Percentiles rank a stretch among this genome's conserved stretches.
Evolutionary conservation across 257 asterid genomes (phyloP).

Genomic region (Thymus quinquecostatus): DNA sequence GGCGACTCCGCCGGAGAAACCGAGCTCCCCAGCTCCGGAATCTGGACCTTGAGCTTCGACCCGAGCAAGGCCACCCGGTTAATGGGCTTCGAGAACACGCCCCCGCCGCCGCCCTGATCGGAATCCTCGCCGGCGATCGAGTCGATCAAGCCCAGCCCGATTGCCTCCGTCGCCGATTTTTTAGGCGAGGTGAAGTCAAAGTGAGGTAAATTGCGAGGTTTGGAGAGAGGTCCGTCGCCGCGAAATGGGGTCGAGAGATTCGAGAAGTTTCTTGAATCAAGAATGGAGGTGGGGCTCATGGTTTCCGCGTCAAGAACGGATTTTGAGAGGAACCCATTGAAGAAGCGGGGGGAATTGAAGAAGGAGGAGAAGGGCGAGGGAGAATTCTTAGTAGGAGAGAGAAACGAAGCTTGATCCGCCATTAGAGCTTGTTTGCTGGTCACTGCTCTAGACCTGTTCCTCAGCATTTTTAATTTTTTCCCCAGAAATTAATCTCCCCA

Average conservation of each 20-base stretch:
- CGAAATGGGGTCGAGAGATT: constrained; percentile 56
- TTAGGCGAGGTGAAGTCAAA: constrained; percentile 32
- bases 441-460: constrained; percentile 79
- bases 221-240: constrained; percentile 36
- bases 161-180: constrained; percentile 47
- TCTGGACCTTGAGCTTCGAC: constrained; percentile 77
- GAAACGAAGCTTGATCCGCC: constrained; percentile 50
- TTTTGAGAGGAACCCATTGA: constrained; percentile 60
- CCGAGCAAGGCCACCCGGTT: constrained; percentile 67
- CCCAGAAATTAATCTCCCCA: too few relatives aligned
- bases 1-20: constrained; percentile 53
- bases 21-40: constrained; percentile 40
- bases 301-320: constrained; percentile 41
- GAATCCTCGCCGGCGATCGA: constrained; percentile 42
- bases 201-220: constrained; percentile 1
- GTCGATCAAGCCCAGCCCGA: constrained; percentile 80
- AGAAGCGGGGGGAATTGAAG: constrained; percentile 67
- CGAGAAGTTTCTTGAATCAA: constrained; percentile 52
- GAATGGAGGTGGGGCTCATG: constrained; percentile 79
- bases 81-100: constrained; percentile 40
- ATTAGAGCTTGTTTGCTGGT: constrained; percentile 61
- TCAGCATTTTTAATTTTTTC: constrained; percentile 42
- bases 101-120: constrained; percentile 13
- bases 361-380: constrained; percentile 57
- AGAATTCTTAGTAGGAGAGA: constrained; percentile 50